Evolutionary conservation across 768 basidiomycete species (phyloP).

Genomic region (Termitomyces sp.): DNA sequence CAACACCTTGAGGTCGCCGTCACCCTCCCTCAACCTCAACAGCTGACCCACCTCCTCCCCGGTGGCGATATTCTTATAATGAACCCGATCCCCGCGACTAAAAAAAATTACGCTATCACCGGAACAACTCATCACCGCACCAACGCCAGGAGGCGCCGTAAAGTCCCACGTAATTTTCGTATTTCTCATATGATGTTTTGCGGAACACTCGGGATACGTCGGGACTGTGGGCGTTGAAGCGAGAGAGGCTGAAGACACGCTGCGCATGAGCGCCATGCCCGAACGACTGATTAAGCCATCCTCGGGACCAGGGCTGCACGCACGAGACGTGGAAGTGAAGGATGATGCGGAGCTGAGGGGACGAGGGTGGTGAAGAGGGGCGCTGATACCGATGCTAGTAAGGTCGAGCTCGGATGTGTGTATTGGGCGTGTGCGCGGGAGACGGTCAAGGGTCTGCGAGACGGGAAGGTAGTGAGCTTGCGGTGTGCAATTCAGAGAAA

Average conservation of each 20-base stretch:
- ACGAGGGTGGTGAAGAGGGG: slow-evolving; percentile 4
- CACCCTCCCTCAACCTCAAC: slow-evolving; percentile 40
- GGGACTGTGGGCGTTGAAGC: slow-evolving; percentile 15
- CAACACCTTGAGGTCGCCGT: slow-evolving; percentile 39
- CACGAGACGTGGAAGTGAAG: slow-evolving; percentile 17
- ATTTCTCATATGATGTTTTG: slow-evolving; percentile 25
- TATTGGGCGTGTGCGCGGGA: background rate
- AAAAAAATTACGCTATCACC: slow-evolving; percentile 39
- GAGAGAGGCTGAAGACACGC: slow-evolving; percentile 26
- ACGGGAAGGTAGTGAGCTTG: background rate
- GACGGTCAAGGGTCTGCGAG: background rate
- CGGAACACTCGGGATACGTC: slow-evolving; percentile 28
- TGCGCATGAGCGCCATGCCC: slow-evolving; percentile 25
- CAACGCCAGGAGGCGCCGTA: background rate
- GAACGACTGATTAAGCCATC: slow-evolving; percentile 15
- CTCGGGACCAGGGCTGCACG: slow-evolving; percentile 17
- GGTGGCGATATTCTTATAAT: slow-evolving; percentile 39
- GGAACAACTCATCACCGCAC: slow-evolving; percentile 36
- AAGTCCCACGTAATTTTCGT: slow-evolving; percentile 2
- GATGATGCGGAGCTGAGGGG: slow-evolving; percentile 21
- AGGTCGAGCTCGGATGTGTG: background rate
- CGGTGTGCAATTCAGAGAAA: background rate
- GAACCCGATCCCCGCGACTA: slow-evolving; percentile 48
- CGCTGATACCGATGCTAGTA: background rate
- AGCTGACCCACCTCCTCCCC: slow-evolving; percentile 43